Conservation (phyloP, 148 eudicot species). For the Chenopodium berlandieri region DNA sequence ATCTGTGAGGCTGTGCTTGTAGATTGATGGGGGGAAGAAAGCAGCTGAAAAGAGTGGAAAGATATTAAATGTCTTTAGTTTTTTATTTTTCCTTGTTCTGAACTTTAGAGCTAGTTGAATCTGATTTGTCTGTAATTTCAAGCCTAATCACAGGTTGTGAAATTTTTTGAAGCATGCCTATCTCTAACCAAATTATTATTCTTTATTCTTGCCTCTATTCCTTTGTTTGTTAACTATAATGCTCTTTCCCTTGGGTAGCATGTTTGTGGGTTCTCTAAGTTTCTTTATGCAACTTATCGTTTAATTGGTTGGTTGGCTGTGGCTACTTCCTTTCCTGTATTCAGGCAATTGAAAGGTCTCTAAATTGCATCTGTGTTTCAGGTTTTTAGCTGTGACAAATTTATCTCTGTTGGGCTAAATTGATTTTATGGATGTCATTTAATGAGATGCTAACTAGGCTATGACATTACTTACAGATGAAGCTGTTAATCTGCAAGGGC, state of each 20-base stretch:
- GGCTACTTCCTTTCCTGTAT: background rate
- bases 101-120: no score
- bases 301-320: background rate
- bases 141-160: no score
- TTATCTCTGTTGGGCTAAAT: background rate
- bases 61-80: no score
- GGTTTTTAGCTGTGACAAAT: background rate
- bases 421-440: background rate
- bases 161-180: no score
- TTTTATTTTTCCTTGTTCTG: no score
- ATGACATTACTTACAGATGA: constrained; percentile 20
- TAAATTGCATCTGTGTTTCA: background rate
- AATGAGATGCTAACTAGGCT: background rate
- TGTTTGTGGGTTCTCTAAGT: background rate
- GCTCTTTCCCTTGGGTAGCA: background rate
- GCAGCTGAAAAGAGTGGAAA: no score
- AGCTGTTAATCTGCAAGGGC: constrained; percentile 33
- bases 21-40: no score
- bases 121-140: no score
- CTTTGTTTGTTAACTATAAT: background rate
- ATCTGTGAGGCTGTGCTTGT: no score
- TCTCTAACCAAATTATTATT: no score
- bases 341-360: background rate
- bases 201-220: no score
- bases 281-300: background rate